Conservation (phyloP, 768 basidiomycete species). For the Tulasnella sp. region DNA sequence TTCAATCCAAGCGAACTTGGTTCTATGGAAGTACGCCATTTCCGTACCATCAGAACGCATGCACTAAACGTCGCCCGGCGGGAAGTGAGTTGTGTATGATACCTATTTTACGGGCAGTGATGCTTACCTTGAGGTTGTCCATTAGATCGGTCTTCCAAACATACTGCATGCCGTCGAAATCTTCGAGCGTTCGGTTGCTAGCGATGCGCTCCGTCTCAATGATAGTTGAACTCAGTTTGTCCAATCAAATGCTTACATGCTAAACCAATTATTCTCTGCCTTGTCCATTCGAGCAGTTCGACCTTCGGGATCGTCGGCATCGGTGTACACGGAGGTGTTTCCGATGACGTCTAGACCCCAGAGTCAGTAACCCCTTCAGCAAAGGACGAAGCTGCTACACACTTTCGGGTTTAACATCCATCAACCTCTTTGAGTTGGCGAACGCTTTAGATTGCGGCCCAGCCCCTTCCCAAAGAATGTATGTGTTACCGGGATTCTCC, state of each 20-base stretch:
- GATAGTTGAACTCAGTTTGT: background rate
- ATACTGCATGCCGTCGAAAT: conserved; percentile 28
- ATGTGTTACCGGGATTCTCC: background rate
- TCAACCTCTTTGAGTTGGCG: background rate
- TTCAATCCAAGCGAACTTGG: conserved; percentile 22
- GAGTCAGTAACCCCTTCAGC: background rate
- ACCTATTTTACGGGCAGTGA: too few relatives aligned
- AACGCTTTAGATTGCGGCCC: background rate
- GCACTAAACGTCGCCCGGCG: background rate
- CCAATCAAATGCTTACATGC: background rate
- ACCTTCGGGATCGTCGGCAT: background rate
- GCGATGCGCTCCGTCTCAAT: background rate
- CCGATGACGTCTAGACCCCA: background rate
- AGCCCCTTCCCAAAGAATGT: background rate
- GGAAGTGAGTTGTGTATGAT: background rate
- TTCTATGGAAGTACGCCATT: conserved; percentile 3
- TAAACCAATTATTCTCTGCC: background rate
- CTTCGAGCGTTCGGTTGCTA: conserved; percentile 18
- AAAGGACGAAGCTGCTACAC: background rate
- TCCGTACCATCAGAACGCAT: background rate
- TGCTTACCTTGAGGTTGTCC: conserved; percentile 15
- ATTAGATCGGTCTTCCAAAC: background rate
- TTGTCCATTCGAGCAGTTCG: conserved; percentile 6
- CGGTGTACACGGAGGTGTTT: background rate
- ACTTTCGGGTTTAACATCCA: conserved; percentile 24